Percentiles rank a stretch among this genome's conserved stretches.
Conservation (phyloP, 768 basidiomycete genomes). For the Lentinus brumalis region DNA sequence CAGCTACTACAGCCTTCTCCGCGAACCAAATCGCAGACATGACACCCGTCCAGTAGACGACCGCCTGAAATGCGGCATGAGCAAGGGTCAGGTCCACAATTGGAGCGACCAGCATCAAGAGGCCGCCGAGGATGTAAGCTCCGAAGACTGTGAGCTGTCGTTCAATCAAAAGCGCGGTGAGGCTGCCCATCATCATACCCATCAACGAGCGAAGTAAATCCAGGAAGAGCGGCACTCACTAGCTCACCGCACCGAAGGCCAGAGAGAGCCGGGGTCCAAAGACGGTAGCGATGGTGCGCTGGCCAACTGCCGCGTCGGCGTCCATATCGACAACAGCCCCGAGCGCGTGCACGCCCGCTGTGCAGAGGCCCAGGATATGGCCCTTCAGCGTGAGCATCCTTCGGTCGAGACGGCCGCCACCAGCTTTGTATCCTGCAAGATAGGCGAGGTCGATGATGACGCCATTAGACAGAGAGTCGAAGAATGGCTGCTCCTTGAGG, state of each 20-base stretch:
- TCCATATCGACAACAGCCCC: constrained; percentile 7
- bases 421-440: constrained; percentile 8
- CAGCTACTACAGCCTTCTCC: background rate
- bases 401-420: background rate
- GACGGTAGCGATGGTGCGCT: constrained; percentile 12
- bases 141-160: constrained; percentile 4
- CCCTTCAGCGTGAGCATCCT: background rate
- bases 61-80: constrained; percentile 4
- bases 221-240: background rate
- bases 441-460: constrained; percentile 10
- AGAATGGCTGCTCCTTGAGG: constrained; percentile 9
- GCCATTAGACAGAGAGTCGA: constrained; percentile 14
- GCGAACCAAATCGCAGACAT: constrained; percentile 13
- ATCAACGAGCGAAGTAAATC: background rate
- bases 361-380: constrained; percentile 9
- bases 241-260: constrained; percentile 1
- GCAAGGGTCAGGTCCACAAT: background rate
- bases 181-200: background rate
- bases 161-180: background rate
- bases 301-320: constrained; percentile 5
- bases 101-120: background rate
- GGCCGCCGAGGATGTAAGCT: constrained; percentile 6
- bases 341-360: constrained; percentile 13
- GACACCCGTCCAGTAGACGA: constrained; percentile 9
- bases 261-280: background rate